Base-by-base conservation (phyloP, 2,329 filamentous ascomycete species). In the Talaromyces sp. region DNA sequence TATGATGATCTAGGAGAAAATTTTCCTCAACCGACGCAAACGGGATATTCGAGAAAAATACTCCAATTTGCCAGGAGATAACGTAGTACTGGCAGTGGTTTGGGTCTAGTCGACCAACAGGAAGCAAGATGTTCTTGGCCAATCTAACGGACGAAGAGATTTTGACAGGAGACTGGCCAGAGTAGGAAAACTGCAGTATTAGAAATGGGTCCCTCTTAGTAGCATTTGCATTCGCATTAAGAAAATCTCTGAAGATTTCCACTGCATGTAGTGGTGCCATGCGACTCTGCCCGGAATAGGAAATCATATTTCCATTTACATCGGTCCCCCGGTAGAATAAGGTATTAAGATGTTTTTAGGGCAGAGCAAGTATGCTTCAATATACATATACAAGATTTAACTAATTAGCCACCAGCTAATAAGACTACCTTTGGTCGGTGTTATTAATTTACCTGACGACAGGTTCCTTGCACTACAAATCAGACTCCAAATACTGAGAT, bases 201-300 rank as follows among this genome's bases (percentile, higher is more conserved):
- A 5, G 10, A 47, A 18, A 27, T 27, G 4, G 16, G 3, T 6
- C 2, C 16, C 10, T 7, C 7, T 12, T 18, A 18, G 42, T 47
- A 16, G 7, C 2, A 1, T 47, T 47, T n/a, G 44, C 9, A 47
- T 47, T 47, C 44, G 10, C 44, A 23, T 27, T 9, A n/a, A 47
- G 18, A 14, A 47, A 27, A 12, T 27, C 47, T 56, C 60, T 61
- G 50, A 23, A 55, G 34, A 36, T 58, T 47, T 58, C 60, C 60
- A 61, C 47, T 44, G 23, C 23, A 23, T 34, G 54, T 50, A 27
- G 55, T 50, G 33, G 55, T 31, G 53, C 47, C 55, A 58, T 61
- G 23, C 53, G 53, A 5, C 36, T 57, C 52, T 51, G 57, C 58
- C 60, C 60, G 60, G 55, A 61, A 44, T 58, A 61, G 60, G 60